Percentiles rank a stretch among this genome's conserved stretches.
Conservation (phyloP, 805 yeast species). For the Monosporozyma servazzii region DNA sequence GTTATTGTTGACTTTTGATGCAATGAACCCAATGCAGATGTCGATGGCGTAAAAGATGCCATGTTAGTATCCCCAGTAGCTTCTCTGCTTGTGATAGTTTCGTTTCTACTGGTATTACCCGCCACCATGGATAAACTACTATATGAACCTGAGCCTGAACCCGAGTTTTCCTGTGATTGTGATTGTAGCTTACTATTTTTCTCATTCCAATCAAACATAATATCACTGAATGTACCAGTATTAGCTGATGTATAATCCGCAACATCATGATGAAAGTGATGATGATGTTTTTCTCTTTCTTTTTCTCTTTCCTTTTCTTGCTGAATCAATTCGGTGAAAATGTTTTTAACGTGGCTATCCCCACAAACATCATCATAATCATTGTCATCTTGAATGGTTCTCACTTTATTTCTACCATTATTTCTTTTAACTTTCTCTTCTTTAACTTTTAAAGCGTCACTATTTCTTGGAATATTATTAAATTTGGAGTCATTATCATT, state of each 20-base stretch:
- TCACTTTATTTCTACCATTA: slow-evolving; percentile 1
- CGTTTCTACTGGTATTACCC: neutral
- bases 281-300: slow-evolving; percentile 1
- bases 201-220: slow-evolving; percentile 13
- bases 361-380: slow-evolving; percentile 1
- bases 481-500: neutral
- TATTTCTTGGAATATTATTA: neutral
- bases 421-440: slow-evolving; percentile 1
- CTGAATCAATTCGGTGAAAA: slow-evolving; percentile 3
- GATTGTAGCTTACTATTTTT: neutral
- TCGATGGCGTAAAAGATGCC: neutral
- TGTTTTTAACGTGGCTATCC: neutral
- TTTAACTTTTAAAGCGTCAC: neutral
- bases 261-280: slow-evolving; percentile 4
- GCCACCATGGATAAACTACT: neutral
- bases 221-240: slow-evolving; percentile 23
- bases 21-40: neutral
- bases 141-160: neutral
- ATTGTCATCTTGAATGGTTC: slow-evolving; percentile 1
- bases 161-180: neutral
- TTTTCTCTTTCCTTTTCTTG: slow-evolving; percentile 1
- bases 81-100: neutral
- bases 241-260: slow-evolving; percentile 22
- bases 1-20: neutral
- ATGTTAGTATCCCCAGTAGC: neutral